Evolutionary conservation across 331 rosid genomes (phyloP), one percentile per base, ranked within the genome.

Genomic region (Spiraea crenata): DNA sequence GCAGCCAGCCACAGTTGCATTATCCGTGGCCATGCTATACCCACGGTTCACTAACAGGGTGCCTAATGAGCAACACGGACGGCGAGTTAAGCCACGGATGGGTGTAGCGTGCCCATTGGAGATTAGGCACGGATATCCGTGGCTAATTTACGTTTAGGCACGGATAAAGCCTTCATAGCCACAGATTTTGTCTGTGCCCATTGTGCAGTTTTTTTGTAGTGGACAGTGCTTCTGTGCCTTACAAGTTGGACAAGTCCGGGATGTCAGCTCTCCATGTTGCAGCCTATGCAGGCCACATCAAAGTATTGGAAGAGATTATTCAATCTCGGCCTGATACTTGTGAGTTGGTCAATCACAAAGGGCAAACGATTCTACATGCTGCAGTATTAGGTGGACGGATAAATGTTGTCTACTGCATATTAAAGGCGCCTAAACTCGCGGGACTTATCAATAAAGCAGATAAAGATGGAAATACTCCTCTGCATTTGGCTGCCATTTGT

Each of bases 231-330:
- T 1, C 77, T 12, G 57, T 63, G 9, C 35, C 54, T 45, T 77
- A 71, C 63, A 40, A 41, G 3, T 47, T 25, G 31, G 77, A 48
- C 55, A 57, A 65, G 0, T 13, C 54, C 16, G 77, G 77, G 49
- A 71, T 71, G 73, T 65, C 81, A n/a, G 81, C 77, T 8, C 69
- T 77, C 9, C 81, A 77, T 13, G 69, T 77, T 4, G 64, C 77
- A n/a, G 64, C 81, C 2, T 38, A 37, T 63, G 48, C 65, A 13
- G 80, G 80, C 9, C 72, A 56, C 19, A 70, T 51, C 16, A 25
- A 55, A 13, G 55, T 71, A 47, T 48, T 77, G 59, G 63, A 37
- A 31, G 20, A 64, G 12, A 14, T 77, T 3, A n/a, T 77, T 44
- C 49, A 11, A 0, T 7, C 39, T 4, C 68, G 69, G 42, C 81